A percentile compares a stretch with the other conserved stretches of the same genome.
Conservation (phyloP, 1,284 basidiomycete species). For the Sparassis latifolia region DNA sequence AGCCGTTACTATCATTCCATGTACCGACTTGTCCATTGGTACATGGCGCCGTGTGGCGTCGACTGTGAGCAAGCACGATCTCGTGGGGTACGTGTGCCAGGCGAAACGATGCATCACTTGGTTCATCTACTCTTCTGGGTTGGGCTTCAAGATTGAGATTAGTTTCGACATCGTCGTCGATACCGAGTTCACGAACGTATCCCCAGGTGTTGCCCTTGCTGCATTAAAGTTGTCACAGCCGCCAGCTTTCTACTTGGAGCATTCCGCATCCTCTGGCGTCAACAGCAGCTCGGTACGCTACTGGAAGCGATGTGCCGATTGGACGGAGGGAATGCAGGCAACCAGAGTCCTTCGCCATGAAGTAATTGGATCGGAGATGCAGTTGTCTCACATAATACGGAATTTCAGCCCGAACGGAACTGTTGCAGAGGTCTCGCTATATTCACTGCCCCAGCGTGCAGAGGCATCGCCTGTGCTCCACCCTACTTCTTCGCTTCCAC, state of each 20-base stretch:
- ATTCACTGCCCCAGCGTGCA: conserved; percentile 21
- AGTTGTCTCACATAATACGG: conserved; percentile 52
- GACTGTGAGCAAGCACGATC: conserved; percentile 47
- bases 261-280: conserved; percentile 25
- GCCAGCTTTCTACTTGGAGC: conserved; percentile 63
- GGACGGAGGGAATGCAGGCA: conserved; percentile 74
- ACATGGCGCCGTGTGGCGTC: conserved; percentile 69
- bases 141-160: conserved; percentile 80
- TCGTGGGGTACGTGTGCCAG: conserved; percentile 70
- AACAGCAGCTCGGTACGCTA: conserved; percentile 31
- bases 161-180: conserved; percentile 56
- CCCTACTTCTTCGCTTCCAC: conserved; percentile 5
- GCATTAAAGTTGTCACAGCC: conserved; percentile 58
- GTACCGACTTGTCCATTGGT: conserved; percentile 66
- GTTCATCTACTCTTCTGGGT: conserved; percentile 68
- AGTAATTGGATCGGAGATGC: conserved; percentile 56
- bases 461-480: conserved; percentile 11
- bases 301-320: conserved; percentile 68
- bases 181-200: conserved; percentile 48
- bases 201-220: conserved; percentile 51
- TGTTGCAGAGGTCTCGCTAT: conserved; percentile 33
- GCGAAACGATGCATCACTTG: conserved; percentile 58
- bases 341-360: conserved; percentile 59
- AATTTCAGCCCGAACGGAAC: conserved; percentile 35
- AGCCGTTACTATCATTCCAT: conserved; percentile 73